Conservation (phyloP, 306 rosid genomes). For the Geum urbanum region DNA sequence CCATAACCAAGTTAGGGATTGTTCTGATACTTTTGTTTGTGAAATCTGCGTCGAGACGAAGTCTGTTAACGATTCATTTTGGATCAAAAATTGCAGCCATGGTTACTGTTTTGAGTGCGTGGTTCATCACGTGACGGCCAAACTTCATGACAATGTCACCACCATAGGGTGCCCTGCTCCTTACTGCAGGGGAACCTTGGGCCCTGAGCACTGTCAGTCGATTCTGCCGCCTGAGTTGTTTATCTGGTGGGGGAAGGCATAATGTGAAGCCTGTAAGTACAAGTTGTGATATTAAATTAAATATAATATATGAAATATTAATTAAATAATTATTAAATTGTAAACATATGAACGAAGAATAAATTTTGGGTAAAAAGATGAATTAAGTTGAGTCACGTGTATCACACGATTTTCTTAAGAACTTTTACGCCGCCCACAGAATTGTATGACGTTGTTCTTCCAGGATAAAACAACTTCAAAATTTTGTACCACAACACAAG, state of each 20-base stretch:
- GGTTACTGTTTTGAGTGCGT: constrained; percentile 51
- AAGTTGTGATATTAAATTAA: too few relatives aligned
- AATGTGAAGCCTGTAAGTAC: too few relatives aligned
- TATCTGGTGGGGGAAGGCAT: constrained; percentile 37
- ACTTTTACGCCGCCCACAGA: too few relatives aligned
- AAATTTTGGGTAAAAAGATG: too few relatives aligned
- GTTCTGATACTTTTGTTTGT: constrained; percentile 16
- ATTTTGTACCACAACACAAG: too few relatives aligned
- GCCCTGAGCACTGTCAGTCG: constrained; percentile 28
- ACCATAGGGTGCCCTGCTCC: constrained; percentile 39
- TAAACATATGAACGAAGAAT: too few relatives aligned
- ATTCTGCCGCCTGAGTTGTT: constrained; percentile 35
- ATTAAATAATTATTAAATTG: too few relatives aligned
- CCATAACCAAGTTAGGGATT: not conserved
- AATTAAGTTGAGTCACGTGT: too few relatives aligned
- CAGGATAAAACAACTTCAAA: too few relatives aligned
- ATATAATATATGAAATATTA: too few relatives aligned
- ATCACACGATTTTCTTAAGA: too few relatives aligned
- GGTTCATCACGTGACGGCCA: constrained; percentile 34
- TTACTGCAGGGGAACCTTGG: constrained; percentile 33
- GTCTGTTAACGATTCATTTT: not conserved
- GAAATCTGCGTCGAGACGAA: constrained; percentile 22
- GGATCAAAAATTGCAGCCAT: constrained; percentile 32
- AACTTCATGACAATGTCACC: constrained; percentile 30
- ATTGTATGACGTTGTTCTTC: too few relatives aligned